Evolutionary conservation across 768 basidiomycete species (phyloP).

Genomic region (Neoboletus subvelutipes): DNA sequence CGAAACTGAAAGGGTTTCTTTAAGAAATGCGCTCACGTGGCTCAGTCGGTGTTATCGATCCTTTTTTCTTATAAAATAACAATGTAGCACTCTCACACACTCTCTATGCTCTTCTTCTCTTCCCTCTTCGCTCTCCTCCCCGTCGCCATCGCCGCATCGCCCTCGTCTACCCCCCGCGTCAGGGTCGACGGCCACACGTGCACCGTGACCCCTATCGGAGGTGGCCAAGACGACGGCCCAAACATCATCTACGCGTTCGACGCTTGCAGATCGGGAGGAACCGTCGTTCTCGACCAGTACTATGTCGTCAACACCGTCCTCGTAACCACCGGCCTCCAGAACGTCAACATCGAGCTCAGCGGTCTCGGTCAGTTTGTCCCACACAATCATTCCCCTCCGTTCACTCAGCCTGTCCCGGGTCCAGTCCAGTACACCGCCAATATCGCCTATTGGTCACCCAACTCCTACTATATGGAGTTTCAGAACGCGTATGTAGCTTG

Average conservation of each 20-base stretch:
- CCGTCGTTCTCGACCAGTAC: slow-evolving; percentile 33
- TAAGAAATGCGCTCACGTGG: slow-evolving; percentile 13
- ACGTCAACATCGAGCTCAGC: slow-evolving; percentile 26
- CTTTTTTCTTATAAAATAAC: background rate
- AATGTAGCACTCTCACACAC: too few species aligned
- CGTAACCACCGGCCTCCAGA: slow-evolving; percentile 35
- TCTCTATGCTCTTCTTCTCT: too few species aligned
- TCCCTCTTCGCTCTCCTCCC: slow-evolving; percentile 2
- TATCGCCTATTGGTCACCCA: slow-evolving; percentile 41
- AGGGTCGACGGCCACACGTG: slow-evolving; percentile 16
- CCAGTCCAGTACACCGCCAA: slow-evolving; percentile 39
- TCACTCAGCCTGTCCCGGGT: background rate
- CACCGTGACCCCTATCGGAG: slow-evolving; percentile 32
- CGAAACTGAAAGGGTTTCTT: too few species aligned
- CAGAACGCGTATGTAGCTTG: slow-evolving; percentile 40
- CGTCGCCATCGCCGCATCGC: background rate
- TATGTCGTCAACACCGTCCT: slow-evolving; percentile 42
- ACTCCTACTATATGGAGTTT: slow-evolving; percentile 40
- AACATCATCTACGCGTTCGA: slow-evolving; percentile 36
- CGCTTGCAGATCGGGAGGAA: slow-evolving; percentile 29
- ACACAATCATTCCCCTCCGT: background rate
- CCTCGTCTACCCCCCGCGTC: background rate
- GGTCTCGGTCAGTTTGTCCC: slow-evolving; percentile 10
- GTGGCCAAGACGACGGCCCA: slow-evolving; percentile 37
- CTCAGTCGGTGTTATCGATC: slow-evolving; percentile 23